phyloP scores from a whole-genome alignment of 257 asterid species.

The Salvia hispanica region DNA sequence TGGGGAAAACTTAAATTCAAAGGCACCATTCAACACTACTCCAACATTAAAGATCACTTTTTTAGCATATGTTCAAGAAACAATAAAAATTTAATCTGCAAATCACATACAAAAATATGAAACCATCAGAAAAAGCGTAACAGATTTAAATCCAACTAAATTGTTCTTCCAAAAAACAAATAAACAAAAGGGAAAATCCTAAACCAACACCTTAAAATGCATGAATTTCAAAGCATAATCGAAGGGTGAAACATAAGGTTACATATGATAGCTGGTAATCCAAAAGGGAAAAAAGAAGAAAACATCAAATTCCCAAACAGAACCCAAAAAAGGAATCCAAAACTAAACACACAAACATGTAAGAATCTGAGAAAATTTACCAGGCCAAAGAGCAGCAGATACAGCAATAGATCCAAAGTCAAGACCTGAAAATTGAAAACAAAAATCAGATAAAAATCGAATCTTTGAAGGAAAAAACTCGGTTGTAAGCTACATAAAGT shows the following conservation, averaged over 20 bases:
- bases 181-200: not conserved
- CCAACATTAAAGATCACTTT: not conserved
- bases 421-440: conserved; percentile 58
- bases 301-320: conserved; percentile 30
- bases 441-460: conserved; percentile 38
- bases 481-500: conserved; percentile 19
- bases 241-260: not conserved
- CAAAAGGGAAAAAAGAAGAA: conserved; percentile 18
- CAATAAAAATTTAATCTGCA: conserved; percentile 14
- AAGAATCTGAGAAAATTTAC: conserved; percentile 43
- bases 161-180: not conserved
- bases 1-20: not conserved
- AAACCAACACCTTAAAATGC: conserved; percentile 27
- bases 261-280: conserved; percentile 18
- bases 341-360: conserved; percentile 28
- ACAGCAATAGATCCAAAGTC: conserved; percentile 59
- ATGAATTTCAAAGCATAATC: conserved; percentile 8
- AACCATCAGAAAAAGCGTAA: not conserved
- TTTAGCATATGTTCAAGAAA: not conserved
- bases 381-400: conserved; percentile 57
- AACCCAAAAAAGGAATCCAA: conserved; percentile 31
- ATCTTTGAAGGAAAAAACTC: conserved; percentile 14
- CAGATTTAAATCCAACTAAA: conserved; percentile 12
- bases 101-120: conserved; percentile 27
- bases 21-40: conserved; percentile 4